Evolutionary conservation across 2,329 filamentous ascomycete species (phyloP).

Genomic region (Stenocarpella maydis): DNA sequence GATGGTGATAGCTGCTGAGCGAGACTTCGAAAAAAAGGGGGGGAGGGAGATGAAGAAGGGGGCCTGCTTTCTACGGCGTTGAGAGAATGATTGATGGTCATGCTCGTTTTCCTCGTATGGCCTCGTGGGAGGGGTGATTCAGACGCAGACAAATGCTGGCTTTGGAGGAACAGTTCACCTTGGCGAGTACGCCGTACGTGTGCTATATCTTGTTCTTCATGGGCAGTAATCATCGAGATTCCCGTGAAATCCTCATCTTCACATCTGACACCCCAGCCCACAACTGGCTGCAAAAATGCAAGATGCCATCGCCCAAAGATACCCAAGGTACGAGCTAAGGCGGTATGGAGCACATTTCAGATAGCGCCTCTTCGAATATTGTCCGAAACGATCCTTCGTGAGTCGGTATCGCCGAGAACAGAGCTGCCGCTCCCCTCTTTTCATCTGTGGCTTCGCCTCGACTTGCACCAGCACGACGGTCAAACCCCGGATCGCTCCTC

Average conservation of each 20-base stretch:
- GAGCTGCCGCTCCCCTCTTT: neutral
- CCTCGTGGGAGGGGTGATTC: too few species aligned
- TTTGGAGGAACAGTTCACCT: too few species aligned
- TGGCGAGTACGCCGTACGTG: too few species aligned
- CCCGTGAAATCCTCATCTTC: fast-evolving
- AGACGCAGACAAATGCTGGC: too few species aligned
- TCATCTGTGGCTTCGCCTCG: neutral
- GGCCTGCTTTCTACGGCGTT: too few species aligned
- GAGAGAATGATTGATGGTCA: too few species aligned
- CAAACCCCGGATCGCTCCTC: neutral
- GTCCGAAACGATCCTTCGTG: neutral
- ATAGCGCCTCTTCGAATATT: neutral
- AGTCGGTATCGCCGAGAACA: neutral
- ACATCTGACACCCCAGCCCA: neutral
- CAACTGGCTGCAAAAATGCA: neutral
- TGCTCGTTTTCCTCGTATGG: too few species aligned
- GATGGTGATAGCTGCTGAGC: constrained; percentile 5
- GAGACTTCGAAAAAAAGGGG: too few species aligned
- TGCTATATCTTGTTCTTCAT: neutral
- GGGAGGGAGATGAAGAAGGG: too few species aligned
- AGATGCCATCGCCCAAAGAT: neutral
- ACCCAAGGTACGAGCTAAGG: neutral
- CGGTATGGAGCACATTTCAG: neutral
- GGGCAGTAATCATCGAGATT: neutral
- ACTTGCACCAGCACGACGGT: neutral